Base-by-base conservation (phyloP, 768 basidiomycete genomes). In the Agrocybe praecox region DNA sequence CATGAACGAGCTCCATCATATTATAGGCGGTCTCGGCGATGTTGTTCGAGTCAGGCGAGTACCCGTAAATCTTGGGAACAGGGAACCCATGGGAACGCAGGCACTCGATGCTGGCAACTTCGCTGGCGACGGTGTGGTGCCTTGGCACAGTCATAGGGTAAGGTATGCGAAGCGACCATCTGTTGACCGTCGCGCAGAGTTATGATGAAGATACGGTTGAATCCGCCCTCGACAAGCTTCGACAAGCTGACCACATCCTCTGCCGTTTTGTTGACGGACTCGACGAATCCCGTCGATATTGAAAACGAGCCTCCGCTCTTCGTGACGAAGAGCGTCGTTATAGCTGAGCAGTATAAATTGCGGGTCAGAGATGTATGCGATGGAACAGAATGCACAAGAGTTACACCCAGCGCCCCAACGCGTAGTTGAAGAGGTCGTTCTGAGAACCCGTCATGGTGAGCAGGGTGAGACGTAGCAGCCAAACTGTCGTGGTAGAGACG, bases 141-240 rank as follows among this genome's bases (percentile, higher is more conserved):
- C 73, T 74, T 56, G 75, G 78, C 10, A 66, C 60, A 33, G 69
- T 70, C n/a, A 59, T 52, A 3, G 73, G 74, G 59, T 74, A 76
- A 40, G 79, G 79, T 46, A 79, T 70, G 23, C 74, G 75, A 0
- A n/a, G 77, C 78, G 6, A 80, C 66, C 62, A 80, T 66, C 56
- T 72, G 65, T 55, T 70, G 70, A 44, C 64, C 66, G 57, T 66
- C 67, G 53, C 67, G 62, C 50, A 78, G 62, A 46, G 69, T 69
- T 58, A 77, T 67, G 53, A 67, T 63, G 52, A 77, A 75, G 24
- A 58, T 67, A 26, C 71, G 71, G 60, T 76, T 77, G 59, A 69
- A 69, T 22, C 69, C 69, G 6, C 73, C 75, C 72, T 82, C 80
- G 53, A 62, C 78, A 33, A 81, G 77, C 61, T 80, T 82, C 45